Evolutionary conservation across 225 moss, liverwort and hornwort genomes (phyloP).

Genomic region (Marchantia polymorpha): DNA sequence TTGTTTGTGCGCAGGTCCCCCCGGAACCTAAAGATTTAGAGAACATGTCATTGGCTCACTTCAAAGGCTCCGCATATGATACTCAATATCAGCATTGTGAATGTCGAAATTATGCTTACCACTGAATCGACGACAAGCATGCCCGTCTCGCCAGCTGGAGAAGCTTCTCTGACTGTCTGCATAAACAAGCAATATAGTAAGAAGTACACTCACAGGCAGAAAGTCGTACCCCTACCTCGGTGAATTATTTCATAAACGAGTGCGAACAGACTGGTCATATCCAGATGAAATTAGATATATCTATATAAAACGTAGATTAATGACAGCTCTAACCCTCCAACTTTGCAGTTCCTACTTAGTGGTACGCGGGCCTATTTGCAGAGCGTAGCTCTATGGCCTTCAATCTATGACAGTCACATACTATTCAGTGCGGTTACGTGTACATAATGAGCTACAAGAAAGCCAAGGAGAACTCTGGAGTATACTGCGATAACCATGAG

Average conservation of each 20-base stretch:
- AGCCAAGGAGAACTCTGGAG: not conserved
- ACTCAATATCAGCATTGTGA: no score
- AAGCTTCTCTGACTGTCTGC: slow-evolving; percentile 66
- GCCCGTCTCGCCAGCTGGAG: slow-evolving; percentile 64
- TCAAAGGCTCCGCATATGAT: not conserved
- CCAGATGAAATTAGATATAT: no score
- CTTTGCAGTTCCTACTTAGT: no score
- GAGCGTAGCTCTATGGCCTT: no score
- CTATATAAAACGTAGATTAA: no score
- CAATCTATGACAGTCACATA: no score
- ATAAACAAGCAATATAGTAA: not conserved
- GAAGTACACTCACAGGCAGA: no score
- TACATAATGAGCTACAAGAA: not conserved
- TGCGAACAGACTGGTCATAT: no score
- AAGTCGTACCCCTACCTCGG: no score
- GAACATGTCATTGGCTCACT: not conserved
- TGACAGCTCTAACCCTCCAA: no score
- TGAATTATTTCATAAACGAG: no score
- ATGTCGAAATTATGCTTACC: slow-evolving; percentile 22
- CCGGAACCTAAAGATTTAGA: slow-evolving; percentile 44
- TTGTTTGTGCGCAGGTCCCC: slow-evolving; percentile 68
- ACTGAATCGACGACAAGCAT: slow-evolving; percentile 93
- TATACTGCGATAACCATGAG: not conserved
- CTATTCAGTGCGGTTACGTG: not conserved
- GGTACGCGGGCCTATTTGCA: no score